Conservation (phyloP, 129 eudicot genomes). For the Arctium lappa region DNA sequence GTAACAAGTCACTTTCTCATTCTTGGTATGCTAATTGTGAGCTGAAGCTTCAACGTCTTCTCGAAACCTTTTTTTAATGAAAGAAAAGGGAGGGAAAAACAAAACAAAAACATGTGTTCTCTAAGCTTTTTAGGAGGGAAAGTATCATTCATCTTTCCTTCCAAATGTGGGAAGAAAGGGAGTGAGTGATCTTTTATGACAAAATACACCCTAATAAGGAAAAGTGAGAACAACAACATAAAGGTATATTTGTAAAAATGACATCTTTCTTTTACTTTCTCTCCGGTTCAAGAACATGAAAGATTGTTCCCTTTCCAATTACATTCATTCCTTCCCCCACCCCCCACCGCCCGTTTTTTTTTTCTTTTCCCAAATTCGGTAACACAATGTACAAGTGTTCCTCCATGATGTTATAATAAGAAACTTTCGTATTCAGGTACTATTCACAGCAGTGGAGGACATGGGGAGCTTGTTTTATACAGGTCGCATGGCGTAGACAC, state of each 20-base stretch:
- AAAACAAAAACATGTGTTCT: not conserved
- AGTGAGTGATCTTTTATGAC: not conserved
- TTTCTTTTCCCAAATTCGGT: not conserved
- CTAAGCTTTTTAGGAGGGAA: not conserved
- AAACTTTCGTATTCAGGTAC: slow-evolving; percentile 36
- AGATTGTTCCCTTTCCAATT: not conserved
- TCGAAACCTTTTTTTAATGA: not conserved
- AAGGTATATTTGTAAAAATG: not conserved
- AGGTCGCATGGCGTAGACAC: slow-evolving; percentile 77
- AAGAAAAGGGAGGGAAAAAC: not conserved
- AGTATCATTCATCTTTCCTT: no score
- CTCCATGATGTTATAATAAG: not conserved
- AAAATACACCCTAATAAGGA: not conserved
- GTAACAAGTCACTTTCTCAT: slow-evolving; percentile 8
- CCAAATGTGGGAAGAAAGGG: not conserved
- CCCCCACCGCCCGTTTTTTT: not conserved
- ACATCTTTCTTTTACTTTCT: not conserved
- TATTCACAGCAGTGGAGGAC: slow-evolving; percentile 86
- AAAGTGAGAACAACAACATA: not conserved
- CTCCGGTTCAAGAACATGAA: not conserved
- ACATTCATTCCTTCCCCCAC: not conserved
- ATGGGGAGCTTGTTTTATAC: slow-evolving; percentile 90
- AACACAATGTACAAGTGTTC: not conserved
- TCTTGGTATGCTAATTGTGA: not conserved
- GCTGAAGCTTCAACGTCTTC: not conserved